Evolutionary conservation across 164 flowering plant genomes (phyloP), one percentile per base, ranked within the genome.

Genomic region (Warburgia ugandensis): DNA sequence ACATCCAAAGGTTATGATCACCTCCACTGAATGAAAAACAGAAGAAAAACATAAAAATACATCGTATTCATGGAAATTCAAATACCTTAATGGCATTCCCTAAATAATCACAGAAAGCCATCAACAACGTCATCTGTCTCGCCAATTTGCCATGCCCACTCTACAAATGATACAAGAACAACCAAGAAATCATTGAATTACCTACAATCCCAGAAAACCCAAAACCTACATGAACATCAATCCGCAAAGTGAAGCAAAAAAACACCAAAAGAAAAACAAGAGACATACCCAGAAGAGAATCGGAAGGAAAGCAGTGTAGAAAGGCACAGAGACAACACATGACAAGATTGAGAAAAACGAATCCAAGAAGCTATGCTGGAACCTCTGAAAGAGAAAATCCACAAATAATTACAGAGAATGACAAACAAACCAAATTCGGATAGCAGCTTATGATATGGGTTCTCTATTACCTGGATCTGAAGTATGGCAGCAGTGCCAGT

Each of bases 61-160:
- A 45, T 26, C 10, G 16, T 8, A 14, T 20, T 17, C 13, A 30
- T 16, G 9, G 32, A 47, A 45, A 43, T 20, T 29, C 14, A 17
- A 22, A 16, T 64, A 89, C 99, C 95, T 94, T 94, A 9, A 84
- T 51, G 44, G 73, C 69, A 60, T 89, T 94, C 31, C 99, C 99
- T 6, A 71, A 2, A 66, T 89, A 94, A 71, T 89, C 99, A 67
- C 99, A 94, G 61, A 86, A 77, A 40, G 96, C 96, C 81, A 86
- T 86, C 75, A 94, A 68, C 29, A 94, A 68, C n/a, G 99, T 89
- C 95, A 89, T 81, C 73, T 86, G 99, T 62, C 99, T 78, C 19
- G 92, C 99, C 76, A 94, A 73, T 81, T 75, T 94, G 38, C 79
- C 72, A 80, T 94, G 96, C 39, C 97, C 97, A 68, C 90, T 94